Evolutionary conservation across 331 rosid species (phyloP), one percentile per base, ranked within the genome.

Genomic region (Stylosanthes scabra): DNA sequence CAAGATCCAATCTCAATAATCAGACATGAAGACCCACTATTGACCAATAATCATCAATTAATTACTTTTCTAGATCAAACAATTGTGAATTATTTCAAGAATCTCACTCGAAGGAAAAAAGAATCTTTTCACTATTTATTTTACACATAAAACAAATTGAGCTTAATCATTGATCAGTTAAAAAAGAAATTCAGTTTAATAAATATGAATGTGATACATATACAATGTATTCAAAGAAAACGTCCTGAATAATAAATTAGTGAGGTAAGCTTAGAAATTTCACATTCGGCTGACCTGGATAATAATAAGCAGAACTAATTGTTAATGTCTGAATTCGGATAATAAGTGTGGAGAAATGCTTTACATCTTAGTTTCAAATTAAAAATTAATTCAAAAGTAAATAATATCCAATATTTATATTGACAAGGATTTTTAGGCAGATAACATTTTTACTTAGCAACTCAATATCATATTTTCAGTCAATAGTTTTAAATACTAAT

Each of bases 1-100:
- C 71, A 51, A 54, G 62, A 74, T 73, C 78, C 45, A 46, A 50
- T 44, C 56, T 59, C 42, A 64, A 41, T 41, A 64, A 41, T 41
- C 49, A 9, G 13, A 66, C 41, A 42, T 12, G 61, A 20, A 42
- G 25, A 8, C 47, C 55, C 56, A 55, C 27, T 11, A 20, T 40
- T 56, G 37, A 45, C 14, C 46, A 16, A 71, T 45, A 2, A 71
- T 63, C 20, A 34, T 37, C 9, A 46, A 58, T 45, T 54, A 20
- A 54, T 54, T 62, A 11, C 9, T 70, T 5, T 44, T 13, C 6
- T 11, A 51, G 1, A 41, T 20, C 25, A 55, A 41, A 40, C 41
- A 7, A 44, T 59, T 3, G 57, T 0, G 34, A 71, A 44, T 56
- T 27, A 44, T 29, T 40, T 52, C 50, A 50, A 16, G 46, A 31